Conservation (phyloP, 495 filamentous ascomycete species). For the Aspergillus biplanus region DNA sequence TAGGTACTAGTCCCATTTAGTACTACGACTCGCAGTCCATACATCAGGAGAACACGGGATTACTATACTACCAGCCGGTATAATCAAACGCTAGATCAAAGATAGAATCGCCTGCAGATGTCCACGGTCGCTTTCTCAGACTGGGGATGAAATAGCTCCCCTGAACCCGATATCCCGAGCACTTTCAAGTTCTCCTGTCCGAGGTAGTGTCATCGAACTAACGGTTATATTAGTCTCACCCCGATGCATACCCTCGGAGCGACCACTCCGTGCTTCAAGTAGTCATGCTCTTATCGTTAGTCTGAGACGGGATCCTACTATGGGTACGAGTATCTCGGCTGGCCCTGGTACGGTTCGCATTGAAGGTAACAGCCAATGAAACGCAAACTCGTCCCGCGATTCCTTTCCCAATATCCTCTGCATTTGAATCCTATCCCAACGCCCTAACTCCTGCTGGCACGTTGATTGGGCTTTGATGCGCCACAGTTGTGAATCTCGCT, state of each 20-base stretch:
- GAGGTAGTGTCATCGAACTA: background rate
- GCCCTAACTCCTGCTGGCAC: background rate
- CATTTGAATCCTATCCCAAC: background rate
- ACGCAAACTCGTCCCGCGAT: background rate
- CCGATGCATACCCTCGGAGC: background rate
- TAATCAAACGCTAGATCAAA: slow-evolving; percentile 11
- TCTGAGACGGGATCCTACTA: background rate
- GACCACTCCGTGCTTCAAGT: background rate
- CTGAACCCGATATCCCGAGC: background rate
- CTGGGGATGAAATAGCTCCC: background rate
- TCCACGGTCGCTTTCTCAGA: too few relatives aligned
- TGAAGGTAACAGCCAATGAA: background rate
- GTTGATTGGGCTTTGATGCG: background rate
- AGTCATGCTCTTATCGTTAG: background rate
- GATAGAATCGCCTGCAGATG: slow-evolving; percentile 13
- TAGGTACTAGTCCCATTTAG: too few relatives aligned
- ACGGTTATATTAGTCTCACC: background rate
- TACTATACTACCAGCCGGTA: slow-evolving; percentile 1
- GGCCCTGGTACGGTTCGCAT: background rate
- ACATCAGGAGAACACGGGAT: background rate
- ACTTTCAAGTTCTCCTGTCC: background rate
- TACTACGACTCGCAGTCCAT: too few relatives aligned
- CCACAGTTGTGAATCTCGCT: background rate
- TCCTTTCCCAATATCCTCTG: background rate
- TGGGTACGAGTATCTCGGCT: too few relatives aligned